phyloP scores from a whole-genome alignment of 306 rosid genomes.

The Prunus mira region DNA sequence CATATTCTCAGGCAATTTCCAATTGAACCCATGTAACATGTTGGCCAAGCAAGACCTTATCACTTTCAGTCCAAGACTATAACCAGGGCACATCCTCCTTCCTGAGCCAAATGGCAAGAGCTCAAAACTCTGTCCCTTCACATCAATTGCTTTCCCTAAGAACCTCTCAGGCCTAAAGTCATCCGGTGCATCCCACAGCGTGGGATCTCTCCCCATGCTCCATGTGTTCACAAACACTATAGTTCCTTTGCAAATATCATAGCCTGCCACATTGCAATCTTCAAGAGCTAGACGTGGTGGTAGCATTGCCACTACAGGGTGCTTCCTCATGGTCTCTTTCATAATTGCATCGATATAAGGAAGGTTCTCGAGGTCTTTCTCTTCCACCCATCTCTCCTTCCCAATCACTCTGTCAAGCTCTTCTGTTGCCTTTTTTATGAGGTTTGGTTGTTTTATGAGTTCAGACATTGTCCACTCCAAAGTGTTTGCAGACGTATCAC shows the following conservation, averaged over 20 bases:
- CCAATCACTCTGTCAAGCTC: conserved; percentile 24
- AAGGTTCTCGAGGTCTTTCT: conserved; percentile 15
- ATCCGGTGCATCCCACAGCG: conserved; percentile 13
- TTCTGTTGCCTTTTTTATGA: conserved; percentile 9
- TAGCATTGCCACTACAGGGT: conserved; percentile 8
- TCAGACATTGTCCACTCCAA: conserved; percentile 30
- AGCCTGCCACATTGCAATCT: conserved; percentile 16
- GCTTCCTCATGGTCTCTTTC: conserved; percentile 30
- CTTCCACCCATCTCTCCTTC: conserved; percentile 26
- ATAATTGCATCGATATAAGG: conserved; percentile 23
- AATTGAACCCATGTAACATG: conserved; percentile 28
- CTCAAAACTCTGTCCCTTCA: conserved; percentile 22
- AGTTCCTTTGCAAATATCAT: conserved; percentile 15
- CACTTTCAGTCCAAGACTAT: conserved; percentile 14
- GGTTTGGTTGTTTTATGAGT: conserved; percentile 19
- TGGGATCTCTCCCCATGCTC: conserved; percentile 30
- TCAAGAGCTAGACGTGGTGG: conserved; percentile 22
- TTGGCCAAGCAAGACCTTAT: conserved; percentile 1
- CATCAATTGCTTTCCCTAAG: conserved; percentile 15
- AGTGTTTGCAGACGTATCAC: conserved; percentile 8
- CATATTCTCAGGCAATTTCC: conserved; percentile 10
- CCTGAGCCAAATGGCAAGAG: conserved; percentile 31
- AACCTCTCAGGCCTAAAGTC: conserved; percentile 23
- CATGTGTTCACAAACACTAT: conserved; percentile 20
- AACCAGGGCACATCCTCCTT: conserved; percentile 30